A percentile compares a stretch with the other conserved stretches of the same genome.
Conservation (phyloP, 257 asterid species). For the Nicotiana knightiana region DNA sequence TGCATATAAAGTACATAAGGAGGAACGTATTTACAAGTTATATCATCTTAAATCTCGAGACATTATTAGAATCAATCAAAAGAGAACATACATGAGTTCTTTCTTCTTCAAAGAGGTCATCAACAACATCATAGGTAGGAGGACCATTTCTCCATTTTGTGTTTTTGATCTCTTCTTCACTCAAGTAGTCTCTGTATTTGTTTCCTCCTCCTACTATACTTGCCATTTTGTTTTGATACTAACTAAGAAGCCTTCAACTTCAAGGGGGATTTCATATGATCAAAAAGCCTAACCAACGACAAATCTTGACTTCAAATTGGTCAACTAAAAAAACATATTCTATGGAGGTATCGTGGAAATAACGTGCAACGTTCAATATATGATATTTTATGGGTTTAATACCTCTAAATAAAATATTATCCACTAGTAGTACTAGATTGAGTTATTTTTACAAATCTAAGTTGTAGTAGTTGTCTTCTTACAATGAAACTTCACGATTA, state of each 20-base stretch:
- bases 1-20: background rate
- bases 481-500: background rate
- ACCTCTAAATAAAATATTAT: background rate
- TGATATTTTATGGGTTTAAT: background rate
- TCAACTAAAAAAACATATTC: background rate
- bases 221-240: constrained; percentile 23
- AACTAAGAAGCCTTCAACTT: background rate
- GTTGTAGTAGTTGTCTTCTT: background rate
- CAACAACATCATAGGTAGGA: constrained; percentile 64
- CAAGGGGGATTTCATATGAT: background rate
- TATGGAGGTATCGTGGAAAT: background rate
- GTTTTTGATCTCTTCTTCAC: constrained; percentile 48
- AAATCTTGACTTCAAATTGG: background rate
- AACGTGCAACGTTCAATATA: background rate
- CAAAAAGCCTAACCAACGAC: background rate
- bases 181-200: constrained; percentile 56
- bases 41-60: background rate
- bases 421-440: background rate
- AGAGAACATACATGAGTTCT: constrained; percentile 47
- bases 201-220: constrained; percentile 24
- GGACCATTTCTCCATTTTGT: constrained; percentile 59
- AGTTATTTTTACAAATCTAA: background rate
- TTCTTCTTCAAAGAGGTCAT: constrained; percentile 73
- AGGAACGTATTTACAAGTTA: background rate
- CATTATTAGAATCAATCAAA: background rate